phyloP scores from a whole-genome alignment of 495 filamentous ascomycete species.

The Daldinia vernicosa region DNA sequence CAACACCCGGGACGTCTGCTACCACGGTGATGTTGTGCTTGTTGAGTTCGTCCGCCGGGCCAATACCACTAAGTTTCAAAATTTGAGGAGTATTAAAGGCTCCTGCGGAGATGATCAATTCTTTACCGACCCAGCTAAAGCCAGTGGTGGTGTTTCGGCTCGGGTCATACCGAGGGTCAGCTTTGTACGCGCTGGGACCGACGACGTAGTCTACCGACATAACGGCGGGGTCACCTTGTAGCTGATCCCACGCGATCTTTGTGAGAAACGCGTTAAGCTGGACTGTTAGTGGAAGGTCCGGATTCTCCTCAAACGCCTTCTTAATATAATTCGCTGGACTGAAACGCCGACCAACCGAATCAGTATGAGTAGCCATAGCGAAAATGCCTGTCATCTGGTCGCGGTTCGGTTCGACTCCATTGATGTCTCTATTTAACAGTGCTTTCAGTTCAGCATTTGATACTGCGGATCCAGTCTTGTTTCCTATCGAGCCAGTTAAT shows the following conservation, averaged over 20 bases:
- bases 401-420: constrained; percentile 43
- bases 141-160: constrained; percentile 34
- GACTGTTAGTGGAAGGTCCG: constrained; percentile 49
- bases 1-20: constrained; percentile 62
- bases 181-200: constrained; percentile 51
- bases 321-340: constrained; percentile 51
- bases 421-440: constrained; percentile 42
- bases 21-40: constrained; percentile 58
- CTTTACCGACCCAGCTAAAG: constrained; percentile 44
- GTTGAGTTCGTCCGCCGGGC: constrained; percentile 57
- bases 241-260: constrained; percentile 48
- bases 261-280: constrained; percentile 51
- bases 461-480: constrained; percentile 31
- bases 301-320: constrained; percentile 42
- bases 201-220: constrained; percentile 52
- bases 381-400: constrained; percentile 47
- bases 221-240: constrained; percentile 42
- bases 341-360: constrained; percentile 45
- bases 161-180: constrained; percentile 50
- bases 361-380: constrained; percentile 50
- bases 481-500: constrained; percentile 33
- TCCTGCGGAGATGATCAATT: constrained; percentile 64
- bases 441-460: constrained; percentile 33
- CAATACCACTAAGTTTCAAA: constrained; percentile 65
- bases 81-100: constrained; percentile 67